Evolutionary conservation across 2,329 filamentous ascomycete genomes (phyloP).

Genomic region (Fusarium haematococcum): DNA sequence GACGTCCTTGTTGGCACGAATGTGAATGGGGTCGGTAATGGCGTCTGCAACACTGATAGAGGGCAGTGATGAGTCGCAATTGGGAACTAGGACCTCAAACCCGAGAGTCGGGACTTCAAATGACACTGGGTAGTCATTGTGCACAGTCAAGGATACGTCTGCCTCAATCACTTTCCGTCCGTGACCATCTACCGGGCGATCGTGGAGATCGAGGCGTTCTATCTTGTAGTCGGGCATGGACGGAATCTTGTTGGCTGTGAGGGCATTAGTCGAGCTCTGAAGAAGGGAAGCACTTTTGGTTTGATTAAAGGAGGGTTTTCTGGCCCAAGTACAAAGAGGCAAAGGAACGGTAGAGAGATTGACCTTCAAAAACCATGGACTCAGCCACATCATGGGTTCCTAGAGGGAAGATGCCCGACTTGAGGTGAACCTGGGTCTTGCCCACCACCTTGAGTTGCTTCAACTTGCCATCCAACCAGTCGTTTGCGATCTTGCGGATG

Average conservation of each 20-base stretch:
- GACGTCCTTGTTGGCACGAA: slow-evolving; percentile 77
- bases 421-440: slow-evolving; percentile 78
- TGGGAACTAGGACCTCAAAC: slow-evolving; percentile 87
- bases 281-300: slow-evolving; percentile 33
- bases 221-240: slow-evolving; percentile 85
- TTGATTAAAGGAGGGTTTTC: slow-evolving; percentile 59
- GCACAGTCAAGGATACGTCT: slow-evolving; percentile 78
- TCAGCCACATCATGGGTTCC: slow-evolving; percentile 82
- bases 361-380: slow-evolving; percentile 85
- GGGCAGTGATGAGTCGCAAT: slow-evolving; percentile 77
- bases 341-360: slow-evolving; percentile 75
- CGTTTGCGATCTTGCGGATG: slow-evolving; percentile 83
- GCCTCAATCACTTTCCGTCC: slow-evolving; percentile 78
- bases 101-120: slow-evolving; percentile 82
- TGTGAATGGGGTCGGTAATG: slow-evolving; percentile 72
- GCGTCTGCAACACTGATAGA: slow-evolving; percentile 85
- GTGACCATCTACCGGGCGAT: slow-evolving; percentile 66
- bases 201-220: slow-evolving; percentile 81
- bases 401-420: slow-evolving; percentile 82
- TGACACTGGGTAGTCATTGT: slow-evolving; percentile 83
- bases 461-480: slow-evolving; percentile 87
- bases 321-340: slow-evolving; percentile 71
- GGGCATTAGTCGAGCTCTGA: slow-evolving; percentile 46
- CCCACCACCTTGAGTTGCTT: slow-evolving; percentile 78
- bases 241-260: slow-evolving; percentile 76